Evolutionary conservation across 2,329 filamentous ascomycete species (phyloP), one percentile per base, ranked within the genome.

Genomic region (Zalaria sp.): DNA sequence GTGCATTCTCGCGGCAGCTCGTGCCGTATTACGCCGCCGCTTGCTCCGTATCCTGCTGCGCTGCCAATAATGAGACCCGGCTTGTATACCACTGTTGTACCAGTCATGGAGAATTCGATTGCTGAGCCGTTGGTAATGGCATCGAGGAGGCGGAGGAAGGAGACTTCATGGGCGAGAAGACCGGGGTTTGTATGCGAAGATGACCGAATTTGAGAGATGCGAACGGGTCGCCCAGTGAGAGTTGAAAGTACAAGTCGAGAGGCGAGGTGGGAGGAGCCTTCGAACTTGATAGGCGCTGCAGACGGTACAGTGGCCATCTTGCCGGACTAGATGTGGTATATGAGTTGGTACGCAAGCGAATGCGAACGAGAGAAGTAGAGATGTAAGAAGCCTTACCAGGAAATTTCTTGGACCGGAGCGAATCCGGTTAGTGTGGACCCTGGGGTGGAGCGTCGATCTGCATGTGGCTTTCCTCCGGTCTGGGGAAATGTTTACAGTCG

Each of bases 21-120:
- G 67, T 94, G 88, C 55, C 78, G 76, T 53, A 96, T 77, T 34
- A 93, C 75, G 52, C 89, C 83, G 53, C 78, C 61, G 37, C 74
- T 69, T 32, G 83, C 80, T 53, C 85, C 85, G 39, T 80, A 73
- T 11, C 85, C 86, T 18, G 83, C 71, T 25, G 83, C 77, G 37
- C 80, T 82, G 47, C 91, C 91, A 0, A 86, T 91, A 54, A 98
- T 93, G 34, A 98, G 70, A 31, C 91, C 91, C 0, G 91, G 91
- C 50, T 84, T 82, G 65, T 93, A 98, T 32, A 88, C 81, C 43
- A 98, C 75, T 1, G 86, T 88, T 0, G 91, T 96, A 57, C 91
- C 91, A 1, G 87, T 95, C 66, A 93, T 91, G 7, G 87, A 94
- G 52, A 98, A 94, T 56, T 95, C 88, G 66, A 96, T 86, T 43